Evolutionary conservation across 352 stramenopile genomes (phyloP).

Genomic region (Phytophthora kernoviae): DNA sequence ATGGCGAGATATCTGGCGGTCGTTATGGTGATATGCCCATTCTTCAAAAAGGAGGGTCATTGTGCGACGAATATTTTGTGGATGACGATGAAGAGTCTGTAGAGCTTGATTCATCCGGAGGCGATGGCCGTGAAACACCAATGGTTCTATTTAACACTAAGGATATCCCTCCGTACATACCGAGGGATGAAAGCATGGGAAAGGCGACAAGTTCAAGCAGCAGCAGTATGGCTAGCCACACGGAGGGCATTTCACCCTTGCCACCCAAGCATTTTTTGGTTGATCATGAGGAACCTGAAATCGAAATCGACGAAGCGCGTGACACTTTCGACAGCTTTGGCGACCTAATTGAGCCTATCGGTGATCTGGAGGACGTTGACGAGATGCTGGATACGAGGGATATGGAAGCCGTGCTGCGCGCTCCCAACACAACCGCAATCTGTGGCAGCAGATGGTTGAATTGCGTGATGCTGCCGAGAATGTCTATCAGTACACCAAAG

Average conservation of each 20-base stretch:
- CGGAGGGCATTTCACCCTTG: conserved; percentile 10
- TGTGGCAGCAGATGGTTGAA: conserved; percentile 59
- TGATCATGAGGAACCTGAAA: conserved; percentile 17
- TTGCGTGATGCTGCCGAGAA: conserved; percentile 49
- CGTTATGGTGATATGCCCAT: conserved; percentile 7
- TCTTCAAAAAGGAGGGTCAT: conserved; percentile 5
- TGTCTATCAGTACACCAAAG: conserved; percentile 54
- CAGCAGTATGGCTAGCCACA: conserved; percentile 28
- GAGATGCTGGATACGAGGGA: conserved; percentile 47
- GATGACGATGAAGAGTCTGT: conserved; percentile 17
- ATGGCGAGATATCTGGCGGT: conserved; percentile 2
- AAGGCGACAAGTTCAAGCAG: conserved; percentile 40
- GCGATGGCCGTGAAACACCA: conserved; percentile 6
- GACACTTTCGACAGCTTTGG: conserved; percentile 45
- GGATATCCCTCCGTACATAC: conserved; percentile 13
- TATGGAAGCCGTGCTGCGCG: conserved; percentile 42
- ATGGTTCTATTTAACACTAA: conserved; percentile 28
- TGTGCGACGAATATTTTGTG: conserved; percentile 5
- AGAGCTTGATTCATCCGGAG: conserved; percentile 24
- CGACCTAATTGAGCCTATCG: conserved; percentile 27
- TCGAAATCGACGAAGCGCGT: conserved; percentile 27
- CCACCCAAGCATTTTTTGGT: conserved; percentile 2
- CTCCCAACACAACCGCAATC: conserved; percentile 31
- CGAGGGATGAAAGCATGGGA: conserved; percentile 39
- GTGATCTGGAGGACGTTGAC: conserved; percentile 44